Percentiles rank a stretch among this genome's conserved stretches.
Evolutionary conservation across 1,139 yeast species (phyloP).

Genomic region (Geotrichum reessii): DNA sequence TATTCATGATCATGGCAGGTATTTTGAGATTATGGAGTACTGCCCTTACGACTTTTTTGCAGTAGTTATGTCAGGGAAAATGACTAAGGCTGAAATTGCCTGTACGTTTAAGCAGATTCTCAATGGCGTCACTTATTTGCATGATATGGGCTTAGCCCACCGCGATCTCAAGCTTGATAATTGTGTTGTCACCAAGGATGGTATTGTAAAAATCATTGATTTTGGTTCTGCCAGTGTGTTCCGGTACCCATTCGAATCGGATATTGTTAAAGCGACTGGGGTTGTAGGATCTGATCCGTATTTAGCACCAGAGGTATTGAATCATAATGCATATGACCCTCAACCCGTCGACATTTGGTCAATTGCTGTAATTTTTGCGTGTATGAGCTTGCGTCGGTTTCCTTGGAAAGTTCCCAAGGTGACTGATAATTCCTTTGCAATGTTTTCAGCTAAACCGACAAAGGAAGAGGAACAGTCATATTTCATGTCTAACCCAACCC

Average conservation of each 20-base stretch:
- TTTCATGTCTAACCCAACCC: slow-evolving; percentile 22
- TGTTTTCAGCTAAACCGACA: slow-evolving; percentile 46
- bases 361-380: slow-evolving; percentile 87
- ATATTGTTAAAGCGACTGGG: slow-evolving; percentile 77
- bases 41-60: slow-evolving; percentile 95
- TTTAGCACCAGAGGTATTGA: slow-evolving; percentile 89
- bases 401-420: slow-evolving; percentile 94
- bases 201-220: slow-evolving; percentile 85
- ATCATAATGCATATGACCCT: slow-evolving; percentile 73
- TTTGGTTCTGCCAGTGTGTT: slow-evolving; percentile 95
- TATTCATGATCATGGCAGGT: slow-evolving; percentile 75
- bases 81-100: slow-evolving; percentile 77
- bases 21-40: slow-evolving; percentile 93
- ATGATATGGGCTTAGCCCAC: slow-evolving; percentile 83
- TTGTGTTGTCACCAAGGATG: slow-evolving; percentile 80
- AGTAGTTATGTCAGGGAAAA: slow-evolving; percentile 91
- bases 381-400: slow-evolving; percentile 88
- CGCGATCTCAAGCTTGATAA: slow-evolving; percentile 92
- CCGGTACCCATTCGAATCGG: slow-evolving; percentile 80
- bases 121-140: slow-evolving; percentile 78
- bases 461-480: slow-evolving; percentile 8
- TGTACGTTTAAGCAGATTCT: slow-evolving; percentile 85
- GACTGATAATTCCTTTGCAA: slow-evolving; percentile 77
- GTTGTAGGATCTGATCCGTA: slow-evolving; percentile 97
- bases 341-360: slow-evolving; percentile 95